Evolutionary conservation across 805 yeast species (phyloP), one percentile per base, ranked within the genome.

Genomic region (Millerozyma acaciae): DNA sequence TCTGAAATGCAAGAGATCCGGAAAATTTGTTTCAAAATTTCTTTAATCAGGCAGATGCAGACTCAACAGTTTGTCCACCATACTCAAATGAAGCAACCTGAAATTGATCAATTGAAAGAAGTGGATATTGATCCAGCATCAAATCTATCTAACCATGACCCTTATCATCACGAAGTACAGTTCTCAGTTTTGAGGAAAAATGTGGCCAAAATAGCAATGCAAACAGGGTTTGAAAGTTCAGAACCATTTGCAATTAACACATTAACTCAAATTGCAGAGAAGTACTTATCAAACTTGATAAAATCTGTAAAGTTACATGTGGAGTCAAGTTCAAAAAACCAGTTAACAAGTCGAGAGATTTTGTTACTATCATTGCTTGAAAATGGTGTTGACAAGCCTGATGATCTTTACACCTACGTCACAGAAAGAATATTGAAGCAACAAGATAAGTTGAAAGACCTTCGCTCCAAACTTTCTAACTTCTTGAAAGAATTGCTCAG

Each of bases 21-120:
- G 37, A 84, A 80, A 43, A 70, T 86, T 4, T 89, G 97, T 53
- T 84, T 87, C 61, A 89, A 89, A 55, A 85, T 93, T 14, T 80
- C 90, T 4, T 63, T 88, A 30, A 85, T 93, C 38, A 70, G 96
- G 44, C 89, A 89, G 51, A 82, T 93, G 82, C 97, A 93, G 58
- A 83, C 83, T 13, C 85, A 82, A 32, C 81, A 78, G 38, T 79
- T 78, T 55, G 64, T 83, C 31, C 90, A 83, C 50, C 82, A 80
- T 32, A 72, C 87, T 0, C 90, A 82, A 47, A 65, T 80, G 69
- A 75, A 74, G 42, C 76, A 81, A 9, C 90, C 90, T 4, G 81
- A 73, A 37, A 70, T 80, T 26, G 79, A 75, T 30, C 59, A 70
- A 8, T 57, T 89, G 9, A 62, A 68, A 37, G 87, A 84, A 34